A percentile compares a stretch with the other conserved stretches of the same genome.
phyloP scores from a whole-genome alignment of 2,329 filamentous ascomycete species.

The Fusarium sp. region DNA sequence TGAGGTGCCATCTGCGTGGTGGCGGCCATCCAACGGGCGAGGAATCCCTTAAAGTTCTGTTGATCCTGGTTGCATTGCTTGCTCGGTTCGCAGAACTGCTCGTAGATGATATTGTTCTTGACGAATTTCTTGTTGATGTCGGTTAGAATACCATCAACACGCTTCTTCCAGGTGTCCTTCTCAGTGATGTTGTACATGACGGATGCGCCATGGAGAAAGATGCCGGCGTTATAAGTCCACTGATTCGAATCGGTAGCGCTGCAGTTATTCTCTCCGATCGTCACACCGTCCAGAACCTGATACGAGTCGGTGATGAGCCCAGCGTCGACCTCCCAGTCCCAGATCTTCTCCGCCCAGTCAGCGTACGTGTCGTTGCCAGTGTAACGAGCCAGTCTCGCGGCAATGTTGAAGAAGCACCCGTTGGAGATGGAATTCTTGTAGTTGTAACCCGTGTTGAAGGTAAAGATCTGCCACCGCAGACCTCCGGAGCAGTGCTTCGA shows the following conservation, averaged over 20 bases:
- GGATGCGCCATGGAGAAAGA: slow-evolving; percentile 72
- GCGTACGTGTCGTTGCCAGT: slow-evolving; percentile 84
- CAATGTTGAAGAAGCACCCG: slow-evolving; percentile 77
- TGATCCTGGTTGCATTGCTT: slow-evolving; percentile 77
- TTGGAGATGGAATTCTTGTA: slow-evolving; percentile 79
- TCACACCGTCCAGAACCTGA: slow-evolving; percentile 65
- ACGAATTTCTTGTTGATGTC: slow-evolving; percentile 67
- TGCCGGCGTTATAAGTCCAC: slow-evolving; percentile 78
- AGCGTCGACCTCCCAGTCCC: slow-evolving; percentile 70
- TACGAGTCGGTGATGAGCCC: slow-evolving; percentile 69
- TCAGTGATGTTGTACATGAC: slow-evolving; percentile 73
- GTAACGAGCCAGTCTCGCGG: slow-evolving; percentile 79
- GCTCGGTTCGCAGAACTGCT: slow-evolving; percentile 74
- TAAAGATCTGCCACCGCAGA: slow-evolving; percentile 87
- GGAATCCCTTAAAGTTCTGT: slow-evolving; percentile 81
- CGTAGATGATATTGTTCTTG: slow-evolving; percentile 66
- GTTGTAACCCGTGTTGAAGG: slow-evolving; percentile 78
- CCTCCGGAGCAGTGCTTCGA: slow-evolving; percentile 74
- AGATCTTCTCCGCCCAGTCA: slow-evolving; percentile 79
- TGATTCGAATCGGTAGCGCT: slow-evolving; percentile 67
- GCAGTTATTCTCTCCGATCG: slow-evolving; percentile 57
- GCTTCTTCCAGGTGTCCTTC: slow-evolving; percentile 65
- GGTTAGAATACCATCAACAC: slow-evolving; percentile 69
- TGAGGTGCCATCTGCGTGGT: slow-evolving; percentile 67
- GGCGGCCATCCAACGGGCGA: slow-evolving; percentile 73